Conservation (phyloP, 345 rosid species). For the Boechera divaricarpa region DNA sequence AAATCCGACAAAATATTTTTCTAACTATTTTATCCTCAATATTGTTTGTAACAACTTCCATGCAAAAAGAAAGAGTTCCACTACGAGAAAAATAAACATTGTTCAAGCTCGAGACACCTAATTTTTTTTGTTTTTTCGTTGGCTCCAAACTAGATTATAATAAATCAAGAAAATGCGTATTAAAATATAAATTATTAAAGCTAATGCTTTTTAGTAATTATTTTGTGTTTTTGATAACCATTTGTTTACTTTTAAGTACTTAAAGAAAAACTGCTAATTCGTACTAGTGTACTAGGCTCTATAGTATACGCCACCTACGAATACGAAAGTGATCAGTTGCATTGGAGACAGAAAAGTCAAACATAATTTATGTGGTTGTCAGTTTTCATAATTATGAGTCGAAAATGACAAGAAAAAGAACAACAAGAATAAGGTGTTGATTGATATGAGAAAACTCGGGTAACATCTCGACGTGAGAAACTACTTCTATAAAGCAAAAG, state of each 20-base stretch:
- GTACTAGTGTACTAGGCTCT: neutral
- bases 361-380: constrained; percentile 10
- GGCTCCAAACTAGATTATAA: neutral
- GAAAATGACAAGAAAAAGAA: constrained; percentile 44
- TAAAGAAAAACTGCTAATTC: no score
- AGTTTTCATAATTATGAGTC: constrained; percentile 13
- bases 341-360: constrained; percentile 9
- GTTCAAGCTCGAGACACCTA: constrained; percentile 18
- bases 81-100: constrained; percentile 13
- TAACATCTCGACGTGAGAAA: constrained; percentile 21
- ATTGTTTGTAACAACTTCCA: constrained; percentile 28
- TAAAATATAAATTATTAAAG: neutral
- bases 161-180: neutral
- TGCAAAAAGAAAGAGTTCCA: constrained; percentile 33
- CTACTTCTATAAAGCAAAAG: constrained; percentile 13
- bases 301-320: constrained; percentile 3
- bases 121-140: neutral
- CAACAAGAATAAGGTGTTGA: constrained; percentile 38
- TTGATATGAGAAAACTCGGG: neutral
- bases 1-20: no score
- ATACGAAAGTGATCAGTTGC: constrained; percentile 2
- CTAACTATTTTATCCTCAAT: neutral
- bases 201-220: neutral
- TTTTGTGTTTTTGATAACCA: neutral
- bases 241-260: neutral